These are phyloP conservation scores for Ophiostoma quercus DNA, from an alignment of 2,329 filamentous ascomycete species.

Conservation along the genomic window DNA sequence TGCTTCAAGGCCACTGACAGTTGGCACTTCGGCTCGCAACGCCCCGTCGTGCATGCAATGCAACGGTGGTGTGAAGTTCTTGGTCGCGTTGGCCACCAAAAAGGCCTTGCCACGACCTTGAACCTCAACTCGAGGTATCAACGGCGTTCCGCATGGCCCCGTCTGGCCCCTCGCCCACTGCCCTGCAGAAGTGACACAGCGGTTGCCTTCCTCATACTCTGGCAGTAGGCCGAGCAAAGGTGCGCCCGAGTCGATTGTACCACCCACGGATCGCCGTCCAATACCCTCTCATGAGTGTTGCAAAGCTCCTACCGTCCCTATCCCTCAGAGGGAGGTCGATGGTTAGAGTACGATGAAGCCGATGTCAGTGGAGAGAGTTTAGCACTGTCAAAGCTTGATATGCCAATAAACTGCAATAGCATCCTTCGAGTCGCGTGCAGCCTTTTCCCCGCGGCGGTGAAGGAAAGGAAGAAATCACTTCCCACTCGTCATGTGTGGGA, in stretches of 20 bases:
- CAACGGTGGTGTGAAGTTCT: background rate
- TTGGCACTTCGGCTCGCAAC: background rate
- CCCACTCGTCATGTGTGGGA: background rate
- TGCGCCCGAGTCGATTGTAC: background rate
- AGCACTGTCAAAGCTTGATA: background rate
- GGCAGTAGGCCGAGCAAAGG: background rate
- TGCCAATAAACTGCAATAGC: background rate
- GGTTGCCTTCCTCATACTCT: background rate
- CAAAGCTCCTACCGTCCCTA: background rate
- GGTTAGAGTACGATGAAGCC: background rate
- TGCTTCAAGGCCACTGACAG: background rate
- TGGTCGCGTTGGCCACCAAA: background rate
- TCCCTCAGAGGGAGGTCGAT: background rate
- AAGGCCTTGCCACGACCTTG: background rate
- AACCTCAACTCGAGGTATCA: background rate
- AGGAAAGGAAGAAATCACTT: background rate
- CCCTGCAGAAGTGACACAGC: background rate
- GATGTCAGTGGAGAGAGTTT: background rate
- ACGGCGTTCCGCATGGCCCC: background rate
- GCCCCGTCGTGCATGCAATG: background rate
- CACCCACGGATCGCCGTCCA: too few relatives aligned
- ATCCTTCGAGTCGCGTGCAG: background rate
- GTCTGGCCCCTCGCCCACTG: background rate
- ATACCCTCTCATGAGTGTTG: too few relatives aligned
- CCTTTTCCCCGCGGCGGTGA: background rate